Evolutionary conservation across 169 alveolate genomes (phyloP), one percentile per base, ranked within the genome.

Genomic region (Plasmodium reichenowi): DNA sequence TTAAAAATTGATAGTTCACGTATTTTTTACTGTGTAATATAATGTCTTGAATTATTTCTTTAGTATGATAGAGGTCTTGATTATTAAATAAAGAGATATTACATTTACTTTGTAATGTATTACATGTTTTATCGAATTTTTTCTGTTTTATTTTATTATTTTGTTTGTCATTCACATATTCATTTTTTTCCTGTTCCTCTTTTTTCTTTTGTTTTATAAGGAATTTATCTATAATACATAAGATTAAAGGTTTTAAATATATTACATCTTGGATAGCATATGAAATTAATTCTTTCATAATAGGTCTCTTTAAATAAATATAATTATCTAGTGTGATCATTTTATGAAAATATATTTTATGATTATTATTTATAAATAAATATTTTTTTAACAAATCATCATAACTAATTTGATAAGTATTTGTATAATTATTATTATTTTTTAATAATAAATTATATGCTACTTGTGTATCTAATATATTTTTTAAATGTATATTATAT

Each of bases 331-430:
- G 26, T n/a, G 88, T 43, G 48, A 76, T 76, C 8, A 76, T 62
- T 64, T 76, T 76, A 48, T 76, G 88, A 64, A 76, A 76, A 76
- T 76, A 76, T 45, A 76, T 76, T 76, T 76, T 76, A 13, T 76
- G 88, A 54, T 47, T 76, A 76, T 76, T 76, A 64, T 64, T 64
- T 76, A 76, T 47, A 43, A 76, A 43, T 62, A 76, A 50, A 68
- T 75, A 76, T 64, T 76, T 76, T 48, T 63, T 47, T 43, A 76
- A 43, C 4, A 76, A 64, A 26, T 76, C 88, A 56, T 76, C 88
- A 68, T 63, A 76, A 64, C 88, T 76, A 63, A 76, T 64, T 76
- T 76, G 88, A 26, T 76, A 76, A 4, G 66, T 8, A 48, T 76
- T 75, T 32, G 43, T 32, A 32, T 32, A 32, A 56, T 76, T 76